Percentiles rank a stretch among this genome's conserved stretches.
phyloP scores from a whole-genome alignment of 1,139 yeast genomes.

The Debaryomyces subglobosus region DNA sequence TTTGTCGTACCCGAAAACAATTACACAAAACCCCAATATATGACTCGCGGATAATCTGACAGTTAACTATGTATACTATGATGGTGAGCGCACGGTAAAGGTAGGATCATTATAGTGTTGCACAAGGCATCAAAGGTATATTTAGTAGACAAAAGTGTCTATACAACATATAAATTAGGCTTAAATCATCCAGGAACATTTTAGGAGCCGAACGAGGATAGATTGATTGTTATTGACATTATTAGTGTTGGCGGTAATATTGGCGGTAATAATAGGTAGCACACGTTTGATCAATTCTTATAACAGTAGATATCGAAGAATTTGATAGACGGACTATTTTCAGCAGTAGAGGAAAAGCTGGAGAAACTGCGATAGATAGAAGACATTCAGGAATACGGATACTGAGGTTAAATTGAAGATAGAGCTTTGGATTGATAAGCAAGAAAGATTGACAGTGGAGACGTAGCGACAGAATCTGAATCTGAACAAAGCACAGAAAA shows the following conservation, averaged over 20 bases:
- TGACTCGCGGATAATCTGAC: not conserved
- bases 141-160: not conserved
- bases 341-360: not conserved
- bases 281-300: not conserved
- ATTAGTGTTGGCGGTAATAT: not conserved
- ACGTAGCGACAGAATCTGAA: not conserved
- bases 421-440: not conserved
- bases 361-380: not conserved
- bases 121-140: not conserved
- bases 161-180: not conserved
- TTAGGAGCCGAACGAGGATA: not conserved
- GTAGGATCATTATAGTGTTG: not conserved
- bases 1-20: not conserved
- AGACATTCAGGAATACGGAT: not conserved
- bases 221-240: not conserved
- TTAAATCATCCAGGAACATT: not conserved
- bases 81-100: not conserved
- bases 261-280: not conserved
- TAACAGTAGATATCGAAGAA: not conserved
- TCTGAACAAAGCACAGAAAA: not conserved
- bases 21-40: slow-evolving; percentile 17
- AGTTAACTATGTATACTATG: not conserved
- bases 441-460: not conserved
- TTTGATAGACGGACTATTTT: not conserved
- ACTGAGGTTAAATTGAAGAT: not conserved